Base-by-base conservation (phyloP, 75 land plant species). In the Cupressus sempervirens region DNA sequence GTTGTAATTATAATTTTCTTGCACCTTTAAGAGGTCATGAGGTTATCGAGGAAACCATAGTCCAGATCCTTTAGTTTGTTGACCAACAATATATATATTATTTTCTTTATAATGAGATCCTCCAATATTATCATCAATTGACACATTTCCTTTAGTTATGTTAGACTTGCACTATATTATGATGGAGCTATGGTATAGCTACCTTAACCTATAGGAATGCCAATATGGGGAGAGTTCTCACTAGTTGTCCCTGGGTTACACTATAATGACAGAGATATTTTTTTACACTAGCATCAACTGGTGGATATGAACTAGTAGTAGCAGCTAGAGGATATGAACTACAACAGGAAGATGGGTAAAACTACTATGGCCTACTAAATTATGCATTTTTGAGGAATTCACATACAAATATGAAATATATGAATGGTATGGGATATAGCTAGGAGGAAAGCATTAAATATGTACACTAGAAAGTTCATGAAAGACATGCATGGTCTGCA, bases 61-160 rank as follows among this genome's bases (percentile, higher is more conserved):
- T 54, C 91, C 88, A 10, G 98, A 93, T 26, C 94, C 96, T 83
- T 96, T 96, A 67, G 88, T 97, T 94, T 95, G 99, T 84, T 91
- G 99, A 67, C 94, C 94, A 65, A 92, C 84, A 23, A 90, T 84
- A 85, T 91, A 93, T 41, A 93, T 76, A 85, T 82, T 84, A 72
- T 88, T 94, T 83, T 96, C 98, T 84, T 94, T 96, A 90, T 91
- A 95, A 82, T 93, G 99, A 38, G 93, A 88, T 46, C 87, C 90
- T 72, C 50, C 88, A 82, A 90, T 91, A 77, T 97, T 98, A 84
- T 97, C 98, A 87, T 87, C 90, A 54, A 86, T 86, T 11, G 93
- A 68, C 53, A 91, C 80, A 68, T 87, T 94, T 13, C 92, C 94
- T 65, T 94, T 81, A 38, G 93, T 86, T 36, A 86, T 88, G 89